Evolutionary conservation across 768 basidiomycete species (phyloP).

Genomic region (Tylopilus subfusipes): DNA sequence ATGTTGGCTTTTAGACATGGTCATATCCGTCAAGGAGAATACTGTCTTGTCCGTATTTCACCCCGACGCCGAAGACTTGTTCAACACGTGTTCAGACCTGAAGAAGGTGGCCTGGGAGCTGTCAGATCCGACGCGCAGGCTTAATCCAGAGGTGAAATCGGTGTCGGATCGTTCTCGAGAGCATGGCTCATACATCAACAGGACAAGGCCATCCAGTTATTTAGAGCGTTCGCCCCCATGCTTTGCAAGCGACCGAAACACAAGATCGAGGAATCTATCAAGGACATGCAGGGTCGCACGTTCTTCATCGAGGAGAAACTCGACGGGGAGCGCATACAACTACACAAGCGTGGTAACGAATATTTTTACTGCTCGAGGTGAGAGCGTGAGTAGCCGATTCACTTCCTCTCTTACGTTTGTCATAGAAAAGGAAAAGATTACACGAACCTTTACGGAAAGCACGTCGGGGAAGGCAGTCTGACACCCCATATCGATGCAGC

Average conservation of each 20-base stretch:
- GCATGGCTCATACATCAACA: slow-evolving; percentile 29
- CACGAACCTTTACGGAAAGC: slow-evolving; percentile 86
- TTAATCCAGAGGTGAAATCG: slow-evolving; percentile 51
- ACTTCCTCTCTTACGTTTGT: neutral
- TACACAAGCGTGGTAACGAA: slow-evolving; percentile 89
- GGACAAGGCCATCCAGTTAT: slow-evolving; percentile 83
- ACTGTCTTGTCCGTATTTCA: slow-evolving; percentile 91
- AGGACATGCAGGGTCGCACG: slow-evolving; percentile 70
- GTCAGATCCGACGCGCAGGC: slow-evolving; percentile 66
- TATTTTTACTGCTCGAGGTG: slow-evolving; percentile 93
- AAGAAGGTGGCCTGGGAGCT: slow-evolving; percentile 91
- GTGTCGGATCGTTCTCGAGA: no score
- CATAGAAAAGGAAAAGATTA: slow-evolving; percentile 86
- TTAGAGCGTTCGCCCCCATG: slow-evolving; percentile 91
- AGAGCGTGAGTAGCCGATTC: neutral
- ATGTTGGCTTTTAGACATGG: slow-evolving; percentile 58
- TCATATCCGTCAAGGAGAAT: slow-evolving; percentile 90
- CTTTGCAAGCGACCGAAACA: slow-evolving; percentile 85
- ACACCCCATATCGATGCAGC: slow-evolving; percentile 81
- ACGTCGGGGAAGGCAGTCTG: slow-evolving; percentile 77
- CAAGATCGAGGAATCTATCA: slow-evolving; percentile 79
- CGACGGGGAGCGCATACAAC: slow-evolving; percentile 94
- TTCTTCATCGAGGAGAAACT: slow-evolving; percentile 97
- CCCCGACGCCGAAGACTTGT: slow-evolving; percentile 89
- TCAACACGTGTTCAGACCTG: slow-evolving; percentile 94